Evolutionary conservation across 345 rosid genomes (phyloP), one percentile per base, ranked within the genome.

Genomic region (Lepidium didymum): DNA sequence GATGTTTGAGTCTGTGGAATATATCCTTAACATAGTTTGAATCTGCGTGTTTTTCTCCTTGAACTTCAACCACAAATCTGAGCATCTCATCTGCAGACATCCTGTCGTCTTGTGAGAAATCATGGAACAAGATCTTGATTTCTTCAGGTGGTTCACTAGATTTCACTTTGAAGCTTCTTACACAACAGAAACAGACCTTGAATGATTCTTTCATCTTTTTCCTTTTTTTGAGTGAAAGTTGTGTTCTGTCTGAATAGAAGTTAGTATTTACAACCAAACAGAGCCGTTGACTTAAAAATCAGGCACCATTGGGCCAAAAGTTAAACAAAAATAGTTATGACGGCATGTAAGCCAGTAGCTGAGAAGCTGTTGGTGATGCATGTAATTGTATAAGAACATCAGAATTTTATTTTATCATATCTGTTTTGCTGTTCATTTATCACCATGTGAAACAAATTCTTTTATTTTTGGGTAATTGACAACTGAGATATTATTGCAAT

Each of bases 91-190:
- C 84, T 1, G 76, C 62, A 18, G 81, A 68, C 90, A 94, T 82
- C 54, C 62, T 3, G 4, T 77, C 85, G 67, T 85, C 80, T 11
- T 75, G 68, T 3, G 88, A 78, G 85, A 72, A 88, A 3, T 37
- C 51, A 10, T 37, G 27, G 71, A 94, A 94, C 6, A 81, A 76
- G 15, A 38, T 72, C 56, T 67, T 79, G 68, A 94, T 85, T 58
- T 91, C 97, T 15, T 72, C 68, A 6, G 99, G 96, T 3, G 93
- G 90, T 73, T 86, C 91, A 13, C 85, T 80, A 51, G 81, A 85
- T 16, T 77, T 81, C 77, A 85, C 79, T 79, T 77, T 86, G 85
- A 87, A 87, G 75, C 80, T 85, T 70, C 97, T 74, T 61, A 78
- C 82, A 84, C 89, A 94, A 76, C 74, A 69, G 54, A 76, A 76